These are phyloP conservation scores for Phytophthora uliginosa DNA, from an alignment of 352 stramenopile species.

Conservation along the genomic window DNA sequence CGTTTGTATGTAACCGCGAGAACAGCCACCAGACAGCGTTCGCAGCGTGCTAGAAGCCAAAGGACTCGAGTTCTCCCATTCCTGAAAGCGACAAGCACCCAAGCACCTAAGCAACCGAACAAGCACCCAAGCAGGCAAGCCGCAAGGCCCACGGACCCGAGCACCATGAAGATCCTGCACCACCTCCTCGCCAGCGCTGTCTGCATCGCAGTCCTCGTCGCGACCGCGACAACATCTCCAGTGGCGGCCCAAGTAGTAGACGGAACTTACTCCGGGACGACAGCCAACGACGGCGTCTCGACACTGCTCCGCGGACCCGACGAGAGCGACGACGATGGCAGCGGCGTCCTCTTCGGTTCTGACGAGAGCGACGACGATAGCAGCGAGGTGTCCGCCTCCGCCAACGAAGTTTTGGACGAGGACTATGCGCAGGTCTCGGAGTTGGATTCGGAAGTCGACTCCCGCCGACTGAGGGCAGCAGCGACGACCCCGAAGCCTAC, in stretches of 20 bases:
- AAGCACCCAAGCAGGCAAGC: too few species aligned
- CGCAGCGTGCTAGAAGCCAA: too few species aligned
- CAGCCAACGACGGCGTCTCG: not conserved
- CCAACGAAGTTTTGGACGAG: too few species aligned
- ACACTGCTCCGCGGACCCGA: not conserved
- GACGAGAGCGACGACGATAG: not conserved
- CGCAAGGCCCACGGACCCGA: too few species aligned
- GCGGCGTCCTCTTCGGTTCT: not conserved
- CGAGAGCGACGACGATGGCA: not conserved
- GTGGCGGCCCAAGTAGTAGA: not conserved
- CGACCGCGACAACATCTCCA: too few species aligned
- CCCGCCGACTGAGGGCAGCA: not conserved
- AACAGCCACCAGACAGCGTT: too few species aligned
- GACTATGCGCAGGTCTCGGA: not conserved
- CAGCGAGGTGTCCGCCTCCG: not conserved
- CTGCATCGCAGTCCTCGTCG: too few species aligned
- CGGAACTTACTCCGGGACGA: not conserved
- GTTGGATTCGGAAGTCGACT: not conserved
- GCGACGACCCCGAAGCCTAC: not conserved
- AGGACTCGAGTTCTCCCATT: too few species aligned
- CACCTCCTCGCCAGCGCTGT: too few species aligned
- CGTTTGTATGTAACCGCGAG: not conserved
- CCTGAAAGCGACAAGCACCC: too few species aligned
- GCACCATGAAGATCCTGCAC: too few species aligned
- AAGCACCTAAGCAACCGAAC: too few species aligned